Evolutionary conservation across 768 basidiomycete genomes (phyloP), one percentile per base, ranked within the genome.

Genomic region (Rubroboletus pulcherrimus): DNA sequence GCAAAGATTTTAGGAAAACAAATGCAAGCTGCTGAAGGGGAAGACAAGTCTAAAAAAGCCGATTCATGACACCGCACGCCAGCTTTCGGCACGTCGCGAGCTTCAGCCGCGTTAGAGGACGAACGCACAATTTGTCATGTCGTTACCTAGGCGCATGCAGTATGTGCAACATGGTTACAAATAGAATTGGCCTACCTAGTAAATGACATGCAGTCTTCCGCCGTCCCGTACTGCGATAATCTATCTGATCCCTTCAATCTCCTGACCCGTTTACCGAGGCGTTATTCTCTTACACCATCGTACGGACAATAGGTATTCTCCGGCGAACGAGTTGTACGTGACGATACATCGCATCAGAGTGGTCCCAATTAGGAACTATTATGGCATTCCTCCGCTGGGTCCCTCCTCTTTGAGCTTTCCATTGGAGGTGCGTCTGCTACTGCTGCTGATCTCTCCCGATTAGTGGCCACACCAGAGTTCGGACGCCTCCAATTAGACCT

Each of bases 1-100:
- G 89, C 89, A 57, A 92, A 89, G 72, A 86, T 91, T 56, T 69
- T 91, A 43, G 85, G 85, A 10, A 77, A 84, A 69, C 78, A 76
- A 60, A 68, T 86, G 71, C 73, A 77, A 60, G 71, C 72, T 37
- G 56, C 57, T 43, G 65, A 71, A 51, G 54, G 45, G 3, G 53
- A 75, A 62, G 73, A 78, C 55, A 59, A 43, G 43, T 54, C 63
- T 49, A 61, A 64, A 65, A 62, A 66, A 58, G 54, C 71, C 41
- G 70, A 63, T 51, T 56, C 71, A 12, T 71, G 57, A 71, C 56
- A 53, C 41, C 39, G 8, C 29, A 38, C 44, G 31, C 42, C n/a
- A 56, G 14, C 37, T 37, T 49, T 46, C 33, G 30, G 51, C 54
- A 49, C 24, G 44, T 53, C 44, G 54, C 44, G 29, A 47, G 35